A percentile compares a stretch with the other conserved stretches of the same genome.
Conservation (phyloP, 2,329 filamentous ascomycete genomes). For the Fusarium pseudocircinatum region DNA sequence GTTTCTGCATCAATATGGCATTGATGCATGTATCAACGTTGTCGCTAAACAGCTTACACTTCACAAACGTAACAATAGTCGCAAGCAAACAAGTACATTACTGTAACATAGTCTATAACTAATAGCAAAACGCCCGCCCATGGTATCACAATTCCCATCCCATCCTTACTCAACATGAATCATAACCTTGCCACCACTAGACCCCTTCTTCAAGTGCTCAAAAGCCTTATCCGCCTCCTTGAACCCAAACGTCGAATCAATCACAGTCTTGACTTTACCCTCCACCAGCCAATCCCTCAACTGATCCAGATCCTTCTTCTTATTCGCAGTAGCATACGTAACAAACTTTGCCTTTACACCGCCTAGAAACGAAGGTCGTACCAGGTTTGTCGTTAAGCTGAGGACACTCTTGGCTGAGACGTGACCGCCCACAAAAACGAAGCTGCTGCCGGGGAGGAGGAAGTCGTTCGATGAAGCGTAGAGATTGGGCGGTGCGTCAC, state of each 20-base stretch:
- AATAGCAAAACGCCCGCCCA: not conserved
- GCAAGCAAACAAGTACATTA: not conserved
- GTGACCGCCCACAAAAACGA: conserved; percentile 60
- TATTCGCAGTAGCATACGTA: conserved; percentile 52
- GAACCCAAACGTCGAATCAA: conserved; percentile 66
- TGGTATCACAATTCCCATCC: conserved; percentile 4
- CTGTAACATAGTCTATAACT: not conserved
- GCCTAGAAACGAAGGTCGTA: conserved; percentile 50
- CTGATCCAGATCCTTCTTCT: conserved; percentile 57
- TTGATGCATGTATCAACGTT: not conserved
- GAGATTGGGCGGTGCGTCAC: conserved; percentile 57
- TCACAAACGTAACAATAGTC: not conserved
- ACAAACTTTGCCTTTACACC: conserved; percentile 55
- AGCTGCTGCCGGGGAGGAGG: conserved; percentile 58
- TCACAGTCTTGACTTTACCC: conserved; percentile 64
- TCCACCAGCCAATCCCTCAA: conserved; percentile 66
- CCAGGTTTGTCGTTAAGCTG: conserved; percentile 39
- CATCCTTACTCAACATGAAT: conserved; percentile 36
- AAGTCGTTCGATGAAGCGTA: conserved; percentile 63
- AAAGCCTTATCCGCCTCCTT: conserved; percentile 66
- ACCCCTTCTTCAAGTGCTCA: conserved; percentile 65
- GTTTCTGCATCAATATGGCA: not conserved
- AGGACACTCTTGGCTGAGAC: conserved; percentile 40
- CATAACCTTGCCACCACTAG: conserved; percentile 70
- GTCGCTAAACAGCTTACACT: not conserved